Evolutionary conservation across 2,329 filamentous ascomycete species (phyloP), one percentile per base, ranked within the genome.

Genomic region (Colletotrichum liriopes): DNA sequence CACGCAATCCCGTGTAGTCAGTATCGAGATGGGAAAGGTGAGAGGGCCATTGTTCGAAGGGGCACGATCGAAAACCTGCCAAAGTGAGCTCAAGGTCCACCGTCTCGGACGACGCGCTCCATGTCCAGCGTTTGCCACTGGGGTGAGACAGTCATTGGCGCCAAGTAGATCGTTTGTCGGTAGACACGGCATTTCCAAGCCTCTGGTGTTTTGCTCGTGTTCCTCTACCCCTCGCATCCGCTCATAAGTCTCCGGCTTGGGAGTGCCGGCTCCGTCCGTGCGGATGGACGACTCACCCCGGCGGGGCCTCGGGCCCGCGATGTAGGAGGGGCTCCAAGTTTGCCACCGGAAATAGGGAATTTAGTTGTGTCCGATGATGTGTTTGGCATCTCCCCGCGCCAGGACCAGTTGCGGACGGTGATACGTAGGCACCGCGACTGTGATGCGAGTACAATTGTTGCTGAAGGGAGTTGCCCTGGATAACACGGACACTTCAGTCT

Each of bases 221-320:
- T 26, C 35, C 54, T 51, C 18, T 23, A 11, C 41, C 26, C 61
- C 61, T 16, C 35, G 32, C 35, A 41, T 47, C 35, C 47, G 35
- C 16, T 23, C 14, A 32, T 11, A 45, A 41, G 56, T 63, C 51
- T 45, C 68, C 68, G 68, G 65, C 41, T 35, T 39, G 35, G 45
- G 26, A 68, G 26, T 35, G 65, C 65, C 69, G 69, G 69, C 43
- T 26, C 69, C 65, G 69, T 71, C 69, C 64, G 69, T 72, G 69
- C 69, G 26, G 26, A 52, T 43, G 55, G 14, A 26, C 51, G 62
- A 47, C 43, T 39, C 43, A 32, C n/a, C 39, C 41, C 66, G 43
- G 47, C 67, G 63, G 49, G 47, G 1, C 56, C 39, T 62, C 67
- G 67, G 62, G 45, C 41, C 54, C 14, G 43, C 43, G 12, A n/a